Base-by-base conservation (phyloP, 2,329 filamentous ascomycete genomes). In the Diaporthe eres region DNA sequence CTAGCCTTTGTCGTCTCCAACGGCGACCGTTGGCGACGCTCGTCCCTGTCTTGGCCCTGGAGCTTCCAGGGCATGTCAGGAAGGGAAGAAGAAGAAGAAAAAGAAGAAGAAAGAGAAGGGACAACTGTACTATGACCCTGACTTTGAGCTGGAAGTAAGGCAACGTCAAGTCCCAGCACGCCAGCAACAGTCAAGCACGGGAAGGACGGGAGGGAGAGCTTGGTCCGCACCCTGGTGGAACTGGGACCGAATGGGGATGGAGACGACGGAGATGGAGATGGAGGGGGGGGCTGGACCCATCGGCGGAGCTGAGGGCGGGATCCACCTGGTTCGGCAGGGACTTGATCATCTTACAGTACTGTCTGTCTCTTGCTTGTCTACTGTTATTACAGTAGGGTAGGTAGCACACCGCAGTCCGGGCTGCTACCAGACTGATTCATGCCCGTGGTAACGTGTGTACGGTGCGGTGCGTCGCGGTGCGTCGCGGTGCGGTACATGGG, bases 221-320 rank as follows among this genome's bases (percentile, higher is more conserved):
- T 67, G 61, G 44, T 49, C 44, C 31, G 44, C 63, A 47, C 28
- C 28, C 39, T 19, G 31, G n/a, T 19, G 31, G n/a, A 34, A n/a
- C 12, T 25, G 57, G 34, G 34, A 60, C 57, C 15, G 34, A 10
- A 65, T 34, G 61, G 42, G 61, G 61, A 67, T 67, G 63, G 63
- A 51, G 63, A 68, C 22, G 47, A n/a, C 61, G 25, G 63, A 17
- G 63, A 68, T 53, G 63, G 63, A 19, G 31, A 39, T 49, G 61
- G 44, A 37, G 63, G 47, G 65, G 65, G 65, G 65, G 65, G 65
- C 65, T 68, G 47, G 31, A 28, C 47, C 65, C 63, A 68, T 51
- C 22, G 47, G 63, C 63, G 63, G 63, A 68, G 63, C 63, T 51
- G 63, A 51, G 31, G 47, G 65, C 65, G 47, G 47, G 65, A 39